A percentile compares a stretch with the other conserved stretches of the same genome.
These are phyloP conservation scores for Auxenochlorella protothecoides DNA, from an alignment of 139 green algal genomes.

Conservation along the genomic window DNA sequence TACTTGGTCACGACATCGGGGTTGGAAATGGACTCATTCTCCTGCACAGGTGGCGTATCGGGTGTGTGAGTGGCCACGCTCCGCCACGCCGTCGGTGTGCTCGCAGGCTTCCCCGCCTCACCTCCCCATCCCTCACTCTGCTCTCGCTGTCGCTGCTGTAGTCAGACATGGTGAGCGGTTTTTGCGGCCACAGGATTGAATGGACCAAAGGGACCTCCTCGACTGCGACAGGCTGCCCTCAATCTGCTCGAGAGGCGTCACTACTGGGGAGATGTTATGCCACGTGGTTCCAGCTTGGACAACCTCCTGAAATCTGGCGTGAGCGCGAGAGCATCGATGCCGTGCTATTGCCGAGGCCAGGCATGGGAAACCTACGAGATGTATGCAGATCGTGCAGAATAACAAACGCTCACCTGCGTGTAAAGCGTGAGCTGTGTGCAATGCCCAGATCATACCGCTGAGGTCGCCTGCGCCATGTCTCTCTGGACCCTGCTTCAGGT, in stretches of 20 bases:
- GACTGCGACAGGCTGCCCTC: no score
- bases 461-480: conserved; percentile 37
- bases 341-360: no score
- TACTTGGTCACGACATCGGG: conserved; percentile 98
- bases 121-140: neutral
- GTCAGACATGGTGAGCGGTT: conserved; percentile 37
- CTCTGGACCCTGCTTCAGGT: conserved; percentile 77
- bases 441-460: neutral
- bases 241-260: no score
- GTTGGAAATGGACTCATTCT: conserved; percentile 31
- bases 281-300: no score
- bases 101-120: neutral
- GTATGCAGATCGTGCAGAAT: no score
- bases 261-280: no score
- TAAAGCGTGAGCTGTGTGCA: neutral
- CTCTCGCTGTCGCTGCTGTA: conserved; percentile 32
- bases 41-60: neutral
- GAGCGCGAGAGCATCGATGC: no score
- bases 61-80: neutral
- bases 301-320: no score
- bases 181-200: neutral
- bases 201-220: neutral
- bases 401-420: no score
- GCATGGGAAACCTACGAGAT: no score
- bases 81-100: neutral